Base-by-base conservation (phyloP, 192 early-diverging fungal genomes). In the Mortierella hygrophila region DNA sequence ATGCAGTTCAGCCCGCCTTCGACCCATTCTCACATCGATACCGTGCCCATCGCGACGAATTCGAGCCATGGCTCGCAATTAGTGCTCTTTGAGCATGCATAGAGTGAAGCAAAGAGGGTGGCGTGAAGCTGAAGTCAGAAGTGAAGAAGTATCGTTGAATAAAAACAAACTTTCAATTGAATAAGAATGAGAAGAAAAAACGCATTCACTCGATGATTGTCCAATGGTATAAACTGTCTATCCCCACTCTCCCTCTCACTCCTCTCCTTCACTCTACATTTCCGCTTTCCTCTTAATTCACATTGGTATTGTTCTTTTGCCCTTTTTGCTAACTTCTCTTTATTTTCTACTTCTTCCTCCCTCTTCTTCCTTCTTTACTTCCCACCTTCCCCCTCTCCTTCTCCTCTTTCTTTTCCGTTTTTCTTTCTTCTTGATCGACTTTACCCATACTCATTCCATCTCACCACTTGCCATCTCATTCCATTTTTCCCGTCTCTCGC, bases 1-100 rank as follows among this genome's bases (percentile, higher is more conserved):
- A 65, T 65, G 60, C 60, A 65, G 60, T 65, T 65, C 60, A 65
- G 60, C 60, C 60, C 60, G 4, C 23, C 55, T 57, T 32, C n/a
- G 26, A 65, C 44, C 13, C 44, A 40, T 40, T 40, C 38, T 40
- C 38, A 40, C 4, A 40, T 40, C 38, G 4, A 46, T 15, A 46
- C 26, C 60, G 32, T 65, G 11, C 49, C 26, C 9, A 65, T 4
- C 60, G 60, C 60, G 60, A 13, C 60, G 60, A 32, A 65, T 65
- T 26, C 26, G 29, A 65, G 29, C 60, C 11, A 65, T 65, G 60
- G 60, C 60, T 65, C 11, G 60, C 60, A 65, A 65, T 65, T 65
- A 65, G 60, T 65, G 60, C 60, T 32, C 26, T 13, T 32, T 32
- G 60, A 32, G 60, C 15, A 32, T 26, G 11, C 3, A 15, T 65